Percentiles rank a stretch among this genome's conserved stretches.
phyloP scores from a whole-genome alignment of 306 rosid genomes.

The Alnus rubra region DNA sequence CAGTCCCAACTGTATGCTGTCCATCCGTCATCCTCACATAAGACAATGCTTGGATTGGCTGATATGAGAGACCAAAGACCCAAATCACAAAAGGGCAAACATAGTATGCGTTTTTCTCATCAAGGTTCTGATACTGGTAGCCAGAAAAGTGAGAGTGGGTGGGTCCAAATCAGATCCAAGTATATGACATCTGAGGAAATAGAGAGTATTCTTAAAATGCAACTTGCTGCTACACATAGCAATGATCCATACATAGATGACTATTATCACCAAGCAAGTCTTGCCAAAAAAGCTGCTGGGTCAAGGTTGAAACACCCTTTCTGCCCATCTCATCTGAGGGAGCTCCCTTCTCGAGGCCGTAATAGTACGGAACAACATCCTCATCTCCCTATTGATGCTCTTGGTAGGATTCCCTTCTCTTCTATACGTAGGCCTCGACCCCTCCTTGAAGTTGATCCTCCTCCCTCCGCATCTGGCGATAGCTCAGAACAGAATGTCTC shows the following conservation, averaged over 20 bases:
- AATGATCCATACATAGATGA: constrained; percentile 56
- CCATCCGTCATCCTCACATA: constrained; percentile 39
- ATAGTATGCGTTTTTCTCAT: constrained; percentile 40
- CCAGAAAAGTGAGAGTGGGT: constrained; percentile 53
- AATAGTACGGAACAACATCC: constrained; percentile 44
- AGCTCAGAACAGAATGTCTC: constrained; percentile 42
- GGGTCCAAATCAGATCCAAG: constrained; percentile 53
- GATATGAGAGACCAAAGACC: constrained; percentile 49
- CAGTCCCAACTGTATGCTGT: constrained; percentile 46
- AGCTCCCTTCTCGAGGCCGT: constrained; percentile 48
- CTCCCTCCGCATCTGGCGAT: constrained; percentile 35
- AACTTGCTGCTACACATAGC: constrained; percentile 54
- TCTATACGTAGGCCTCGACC: constrained; percentile 58
- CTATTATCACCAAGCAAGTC: constrained; percentile 58
- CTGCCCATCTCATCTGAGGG: constrained; percentile 56
- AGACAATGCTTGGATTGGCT: constrained; percentile 37
- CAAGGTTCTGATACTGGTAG: constrained; percentile 50
- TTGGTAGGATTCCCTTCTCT: constrained; percentile 53
- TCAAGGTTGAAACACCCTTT: constrained; percentile 47
- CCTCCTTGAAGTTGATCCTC: constrained; percentile 51
- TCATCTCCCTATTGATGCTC: constrained; percentile 48
- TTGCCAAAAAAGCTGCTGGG: constrained; percentile 41
- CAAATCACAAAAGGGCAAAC: constrained; percentile 48
- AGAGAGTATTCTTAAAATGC: constrained; percentile 62
- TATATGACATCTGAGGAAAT: constrained; percentile 60